Evolutionary conservation across 345 rosid species (phyloP).

Genomic region (Citrus sp.): DNA sequence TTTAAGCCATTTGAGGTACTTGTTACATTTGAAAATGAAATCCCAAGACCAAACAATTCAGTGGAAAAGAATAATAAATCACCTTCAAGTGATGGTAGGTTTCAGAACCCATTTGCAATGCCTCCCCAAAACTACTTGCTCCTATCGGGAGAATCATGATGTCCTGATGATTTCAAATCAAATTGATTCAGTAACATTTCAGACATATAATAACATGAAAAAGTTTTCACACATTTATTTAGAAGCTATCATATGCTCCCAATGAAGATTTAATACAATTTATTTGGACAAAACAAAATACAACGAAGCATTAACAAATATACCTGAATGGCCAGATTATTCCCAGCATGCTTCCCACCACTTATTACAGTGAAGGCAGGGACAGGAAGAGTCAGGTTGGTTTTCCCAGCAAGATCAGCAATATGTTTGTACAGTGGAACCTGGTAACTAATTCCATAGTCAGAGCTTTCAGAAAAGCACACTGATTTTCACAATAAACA

Average conservation of each 20-base stretch:
- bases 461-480: constrained; percentile 17
- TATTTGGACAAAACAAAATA: not conserved
- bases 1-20: constrained; percentile 2
- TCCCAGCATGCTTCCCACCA: constrained; percentile 92
- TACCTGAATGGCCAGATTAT: constrained; percentile 80
- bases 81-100: constrained; percentile 97
- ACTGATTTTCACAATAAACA: not conserved
- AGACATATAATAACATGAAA: not conserved
- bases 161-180: constrained; percentile 49
- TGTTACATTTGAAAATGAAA: not conserved
- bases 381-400: constrained; percentile 68
- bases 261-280: not conserved
- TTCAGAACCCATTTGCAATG: constrained; percentile 94
- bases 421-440: constrained; percentile 90
- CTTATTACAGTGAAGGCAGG: constrained; percentile 94
- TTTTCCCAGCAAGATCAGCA: constrained; percentile 77
- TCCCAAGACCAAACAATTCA: constrained; percentile 7
- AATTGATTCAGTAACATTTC: not conserved
- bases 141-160: constrained; percentile 90
- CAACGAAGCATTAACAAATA: constrained; percentile 5
- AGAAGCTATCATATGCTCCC: not conserved
- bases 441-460: constrained; percentile 35
- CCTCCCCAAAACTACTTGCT: constrained; percentile 91
- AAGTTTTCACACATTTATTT: not conserved
- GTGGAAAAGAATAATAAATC: constrained; percentile 33